A percentile compares a stretch with the other conserved stretches of the same genome.
Conservation (phyloP, 306 rosid species). For the Prunus mongolica region DNA sequence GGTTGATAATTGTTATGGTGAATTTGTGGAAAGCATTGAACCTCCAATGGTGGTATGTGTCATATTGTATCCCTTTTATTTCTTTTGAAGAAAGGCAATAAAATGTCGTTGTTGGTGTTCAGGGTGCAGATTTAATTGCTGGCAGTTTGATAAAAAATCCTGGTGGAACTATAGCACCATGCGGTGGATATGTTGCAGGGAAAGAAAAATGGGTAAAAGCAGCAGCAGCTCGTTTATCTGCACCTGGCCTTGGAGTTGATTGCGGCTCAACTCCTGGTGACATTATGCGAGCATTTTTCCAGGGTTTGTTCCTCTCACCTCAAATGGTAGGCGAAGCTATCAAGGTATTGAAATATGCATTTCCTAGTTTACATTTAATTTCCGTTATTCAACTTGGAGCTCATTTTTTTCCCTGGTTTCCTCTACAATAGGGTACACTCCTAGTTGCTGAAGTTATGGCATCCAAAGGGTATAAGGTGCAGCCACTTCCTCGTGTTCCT, state of each 20-base stretch:
- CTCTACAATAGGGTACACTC: conserved; percentile 57
- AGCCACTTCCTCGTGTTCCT: conserved; percentile 75
- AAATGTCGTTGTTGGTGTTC: conserved; percentile 21
- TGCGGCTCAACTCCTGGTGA: conserved; percentile 91
- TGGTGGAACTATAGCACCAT: conserved; percentile 91
- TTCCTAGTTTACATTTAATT: background rate
- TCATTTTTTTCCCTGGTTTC: conserved; percentile 18
- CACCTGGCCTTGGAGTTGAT: conserved; percentile 88
- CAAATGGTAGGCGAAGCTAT: conserved; percentile 99
- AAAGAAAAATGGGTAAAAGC: conserved; percentile 67
- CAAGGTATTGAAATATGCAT: conserved; percentile 54
- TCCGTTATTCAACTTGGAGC: conserved; percentile 14
- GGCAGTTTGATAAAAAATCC: conserved; percentile 96
- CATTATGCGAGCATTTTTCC: conserved; percentile 82
- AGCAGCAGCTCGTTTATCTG: conserved; percentile 91
- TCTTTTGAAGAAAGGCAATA: conserved; percentile 5
- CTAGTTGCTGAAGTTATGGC: conserved; percentile 90
- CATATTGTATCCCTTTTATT: conserved; percentile 10
- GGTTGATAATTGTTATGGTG: conserved; percentile 98
- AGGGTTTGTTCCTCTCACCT: conserved; percentile 94
- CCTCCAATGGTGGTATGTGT: conserved; percentile 88
- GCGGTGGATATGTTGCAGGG: conserved; percentile 95
- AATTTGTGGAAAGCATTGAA: conserved; percentile 85
- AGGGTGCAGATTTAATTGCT: conserved; percentile 96
- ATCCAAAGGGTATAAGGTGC: conserved; percentile 73